Conservation (phyloP, 768 basidiomycete species). For the Holtermanniella nyarrowii region DNA sequence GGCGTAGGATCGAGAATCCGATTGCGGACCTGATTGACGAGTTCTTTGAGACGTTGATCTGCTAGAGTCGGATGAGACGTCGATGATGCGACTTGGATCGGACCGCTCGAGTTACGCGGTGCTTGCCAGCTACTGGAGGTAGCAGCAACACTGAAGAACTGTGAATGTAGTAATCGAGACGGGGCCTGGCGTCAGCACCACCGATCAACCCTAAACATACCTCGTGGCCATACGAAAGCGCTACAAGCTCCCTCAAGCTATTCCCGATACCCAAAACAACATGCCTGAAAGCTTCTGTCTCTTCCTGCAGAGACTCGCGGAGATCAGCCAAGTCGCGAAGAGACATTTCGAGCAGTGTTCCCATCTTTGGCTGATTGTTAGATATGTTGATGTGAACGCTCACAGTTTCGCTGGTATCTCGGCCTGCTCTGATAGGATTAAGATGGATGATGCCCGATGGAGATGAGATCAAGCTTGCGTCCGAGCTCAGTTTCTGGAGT, state of each 20-base stretch:
- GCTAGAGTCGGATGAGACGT: conserved; percentile 35
- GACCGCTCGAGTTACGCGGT: conserved; percentile 1
- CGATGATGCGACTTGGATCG: conserved; percentile 23
- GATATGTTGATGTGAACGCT: conserved; percentile 1
- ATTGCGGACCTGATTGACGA: conserved; percentile 21
- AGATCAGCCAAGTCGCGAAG: conserved; percentile 31
- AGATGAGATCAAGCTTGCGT: conserved; percentile 5
- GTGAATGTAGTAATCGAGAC: conserved; percentile 20
- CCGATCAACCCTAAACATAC: conserved; percentile 13
- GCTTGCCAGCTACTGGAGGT: not conserved
- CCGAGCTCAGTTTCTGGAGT: conserved; percentile 16
- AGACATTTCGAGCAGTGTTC: conserved; percentile 30
- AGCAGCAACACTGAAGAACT: conserved; percentile 26
- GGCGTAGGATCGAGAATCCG: conserved; percentile 8
- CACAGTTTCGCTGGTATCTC: conserved; percentile 13
- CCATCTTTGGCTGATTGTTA: conserved; percentile 17
- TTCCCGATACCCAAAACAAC: conserved; percentile 37
- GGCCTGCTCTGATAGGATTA: conserved; percentile 21
- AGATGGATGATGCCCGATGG: conserved; percentile 22
- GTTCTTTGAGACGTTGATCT: conserved; percentile 20
- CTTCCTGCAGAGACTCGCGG: conserved; percentile 35
- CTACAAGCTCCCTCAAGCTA: conserved; percentile 24
- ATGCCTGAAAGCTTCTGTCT: conserved; percentile 39
- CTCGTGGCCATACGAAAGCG: conserved; percentile 18
- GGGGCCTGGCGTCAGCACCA: conserved; percentile 19